Evolutionary conservation across 2,329 filamentous ascomycete genomes (phyloP), one percentile per base, ranked within the genome.

Genomic region (Elsinoe batatas): DNA sequence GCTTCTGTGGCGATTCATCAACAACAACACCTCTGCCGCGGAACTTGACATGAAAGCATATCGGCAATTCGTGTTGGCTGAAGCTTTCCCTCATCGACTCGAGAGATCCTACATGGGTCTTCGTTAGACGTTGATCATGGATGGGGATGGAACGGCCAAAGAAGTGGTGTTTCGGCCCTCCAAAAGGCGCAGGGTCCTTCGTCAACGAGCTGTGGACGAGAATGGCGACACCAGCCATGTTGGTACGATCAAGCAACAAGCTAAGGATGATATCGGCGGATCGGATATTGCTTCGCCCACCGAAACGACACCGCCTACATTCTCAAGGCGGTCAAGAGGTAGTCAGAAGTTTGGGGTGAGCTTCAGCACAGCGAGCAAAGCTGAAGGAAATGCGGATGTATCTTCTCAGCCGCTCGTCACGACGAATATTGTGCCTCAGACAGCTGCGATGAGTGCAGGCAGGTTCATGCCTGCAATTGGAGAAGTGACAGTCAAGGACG

Each of bases 381-480:
- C 40, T 26, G 18, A 26, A 2, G 18, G 26, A 18, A 26, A 7
- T 3, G 10, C 20, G 8, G 18, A 12, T 30, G 18, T n/a, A 5
- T 5, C 40, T 13, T 26, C 6, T 5, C 20, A 22, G 40, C 40
- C 63, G 12, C 61, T 68, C 30, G 57, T 64, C 6, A 55, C 63
- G 58, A 66, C 64, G 56, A 68, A 64, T 57, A 68, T 61, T 54
- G 64, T 61, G 13, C 61, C 61, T 5, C 70, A 70, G 13, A 61
- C 64, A 33, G 65, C 74, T 37, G 69, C 68, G 50, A 68, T 70
- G 6, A 74, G 75, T 58, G 67, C 67, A 46, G 73, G 76, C 58
- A 81, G 84, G 38, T 91, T 91, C 66, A 82, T 83, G 54, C 80
- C 82, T 57, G 85, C 88, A 68, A 89, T 84, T 0, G 87, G 87